These are phyloP conservation scores for Pterulicium gracile DNA, from an alignment of 1,284 basidiomycete species.

Conservation along the genomic window DNA sequence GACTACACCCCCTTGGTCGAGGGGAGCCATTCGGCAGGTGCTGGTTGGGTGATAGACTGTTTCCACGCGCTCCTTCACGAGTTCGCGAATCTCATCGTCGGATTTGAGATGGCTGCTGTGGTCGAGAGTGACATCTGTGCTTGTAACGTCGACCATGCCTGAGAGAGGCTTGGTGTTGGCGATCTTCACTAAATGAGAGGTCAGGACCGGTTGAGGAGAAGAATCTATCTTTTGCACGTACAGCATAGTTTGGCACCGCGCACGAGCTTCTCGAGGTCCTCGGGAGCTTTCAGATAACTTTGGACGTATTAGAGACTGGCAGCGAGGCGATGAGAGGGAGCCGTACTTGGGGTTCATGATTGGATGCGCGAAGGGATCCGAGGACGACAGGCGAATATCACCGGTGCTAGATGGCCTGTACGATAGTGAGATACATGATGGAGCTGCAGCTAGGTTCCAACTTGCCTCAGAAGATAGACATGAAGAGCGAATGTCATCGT, in stretches of 20 bases:
- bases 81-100: conserved; percentile 30
- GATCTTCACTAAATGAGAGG: conserved; percentile 27
- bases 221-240: background rate
- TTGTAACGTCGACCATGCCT: conserved; percentile 31
- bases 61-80: conserved; percentile 36
- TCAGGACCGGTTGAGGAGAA: background rate
- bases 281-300: conserved; percentile 45
- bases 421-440: background rate
- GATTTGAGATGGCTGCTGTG: conserved; percentile 27
- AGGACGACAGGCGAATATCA: conserved; percentile 24
- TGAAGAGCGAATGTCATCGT: conserved; percentile 30
- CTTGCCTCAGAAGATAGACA: conserved; percentile 24
- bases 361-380: conserved; percentile 28
- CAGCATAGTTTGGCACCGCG: conserved; percentile 35
- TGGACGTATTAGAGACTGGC: conserved; percentile 1
- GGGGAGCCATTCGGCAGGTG: conserved; percentile 37
- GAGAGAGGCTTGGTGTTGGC: conserved; percentile 39
- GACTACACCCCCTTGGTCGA: conserved; percentile 18
- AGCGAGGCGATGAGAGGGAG: background rate
- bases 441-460: conserved; percentile 8
- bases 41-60: conserved; percentile 49
- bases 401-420: conserved; percentile 28
- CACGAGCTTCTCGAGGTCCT: conserved; percentile 44
- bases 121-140: conserved; percentile 29
- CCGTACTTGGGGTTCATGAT: conserved; percentile 31